A percentile compares a stretch with the other conserved stretches of the same genome.
Conservation (phyloP, 2,329 filamentous ascomycete species). For the Pestalotiopsis fici region DNA sequence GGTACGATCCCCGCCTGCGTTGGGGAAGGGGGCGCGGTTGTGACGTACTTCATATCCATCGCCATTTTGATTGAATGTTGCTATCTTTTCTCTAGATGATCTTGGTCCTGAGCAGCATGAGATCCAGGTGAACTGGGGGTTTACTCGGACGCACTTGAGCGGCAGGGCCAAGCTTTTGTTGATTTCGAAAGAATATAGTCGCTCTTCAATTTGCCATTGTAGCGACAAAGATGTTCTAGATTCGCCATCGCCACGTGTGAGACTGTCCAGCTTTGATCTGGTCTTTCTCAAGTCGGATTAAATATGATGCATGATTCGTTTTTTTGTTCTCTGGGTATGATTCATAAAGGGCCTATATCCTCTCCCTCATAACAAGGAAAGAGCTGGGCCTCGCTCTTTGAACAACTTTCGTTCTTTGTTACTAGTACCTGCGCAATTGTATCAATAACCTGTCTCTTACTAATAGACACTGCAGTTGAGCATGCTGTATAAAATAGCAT, state of each 20-base stretch:
- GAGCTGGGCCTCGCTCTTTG: too few species aligned
- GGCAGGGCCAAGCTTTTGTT: background rate
- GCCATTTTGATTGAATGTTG: background rate
- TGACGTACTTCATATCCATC: background rate
- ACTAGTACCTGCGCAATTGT: too few species aligned
- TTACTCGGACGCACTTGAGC: background rate
- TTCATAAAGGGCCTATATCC: too few species aligned
- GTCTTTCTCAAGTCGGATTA: background rate
- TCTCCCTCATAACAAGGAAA: too few species aligned
- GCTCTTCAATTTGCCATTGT: background rate
- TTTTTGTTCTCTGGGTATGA: background rate
- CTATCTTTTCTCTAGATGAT: background rate
- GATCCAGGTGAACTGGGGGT: background rate
- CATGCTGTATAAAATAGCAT: too few species aligned
- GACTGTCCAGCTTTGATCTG: background rate
- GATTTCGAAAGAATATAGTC: background rate
- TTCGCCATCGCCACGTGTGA: background rate
- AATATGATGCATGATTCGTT: background rate
- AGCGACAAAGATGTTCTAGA: background rate
- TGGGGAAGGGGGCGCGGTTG: conserved; percentile 2
- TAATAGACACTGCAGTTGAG: too few species aligned
- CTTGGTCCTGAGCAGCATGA: background rate
- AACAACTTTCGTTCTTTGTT: too few species aligned
- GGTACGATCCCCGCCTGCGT: conserved; percentile 11
- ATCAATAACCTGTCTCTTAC: too few species aligned